Evolutionary conservation across 345 rosid genomes (phyloP).

Genomic region (Salix caprea): DNA sequence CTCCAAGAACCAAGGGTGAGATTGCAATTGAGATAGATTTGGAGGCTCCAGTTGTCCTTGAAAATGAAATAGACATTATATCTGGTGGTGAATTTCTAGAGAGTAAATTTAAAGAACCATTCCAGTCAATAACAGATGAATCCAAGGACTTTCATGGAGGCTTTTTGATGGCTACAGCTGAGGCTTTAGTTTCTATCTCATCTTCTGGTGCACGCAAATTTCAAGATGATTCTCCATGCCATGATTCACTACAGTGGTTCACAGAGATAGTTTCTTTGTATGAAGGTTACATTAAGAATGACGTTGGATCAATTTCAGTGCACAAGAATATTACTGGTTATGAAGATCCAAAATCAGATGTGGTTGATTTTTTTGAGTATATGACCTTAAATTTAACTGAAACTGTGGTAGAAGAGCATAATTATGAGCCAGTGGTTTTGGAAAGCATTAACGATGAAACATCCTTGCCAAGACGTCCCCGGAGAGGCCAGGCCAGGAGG

Average conservation of each 20-base stretch:
- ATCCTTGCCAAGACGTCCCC: slow-evolving; percentile 36
- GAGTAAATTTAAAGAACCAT: slow-evolving; percentile 22
- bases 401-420: slow-evolving; percentile 37
- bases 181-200: slow-evolving; percentile 58
- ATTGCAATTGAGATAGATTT: slow-evolving; percentile 45
- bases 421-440: slow-evolving; percentile 33
- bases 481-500: slow-evolving; percentile 63
- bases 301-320: neutral
- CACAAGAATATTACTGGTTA: slow-evolving; percentile 6
- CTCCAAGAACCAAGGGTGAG: slow-evolving; percentile 33
- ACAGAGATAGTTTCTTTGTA: slow-evolving; percentile 42
- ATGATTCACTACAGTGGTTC: slow-evolving; percentile 54
- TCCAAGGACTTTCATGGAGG: slow-evolving; percentile 20
- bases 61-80: slow-evolving; percentile 15
- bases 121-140: slow-evolving; percentile 14
- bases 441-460: slow-evolving; percentile 36
- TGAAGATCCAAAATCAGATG: slow-evolving; percentile 18
- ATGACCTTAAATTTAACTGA: slow-evolving; percentile 61
- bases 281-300: slow-evolving; percentile 20
- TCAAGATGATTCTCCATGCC: slow-evolving; percentile 6
- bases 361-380: slow-evolving; percentile 59
- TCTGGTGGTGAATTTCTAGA: slow-evolving; percentile 23
- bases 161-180: slow-evolving; percentile 43
- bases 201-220: slow-evolving; percentile 22
- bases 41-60: slow-evolving; percentile 47